Base-by-base conservation (phyloP, 352 stramenopile genomes). In the Pythium angustatum region DNA sequence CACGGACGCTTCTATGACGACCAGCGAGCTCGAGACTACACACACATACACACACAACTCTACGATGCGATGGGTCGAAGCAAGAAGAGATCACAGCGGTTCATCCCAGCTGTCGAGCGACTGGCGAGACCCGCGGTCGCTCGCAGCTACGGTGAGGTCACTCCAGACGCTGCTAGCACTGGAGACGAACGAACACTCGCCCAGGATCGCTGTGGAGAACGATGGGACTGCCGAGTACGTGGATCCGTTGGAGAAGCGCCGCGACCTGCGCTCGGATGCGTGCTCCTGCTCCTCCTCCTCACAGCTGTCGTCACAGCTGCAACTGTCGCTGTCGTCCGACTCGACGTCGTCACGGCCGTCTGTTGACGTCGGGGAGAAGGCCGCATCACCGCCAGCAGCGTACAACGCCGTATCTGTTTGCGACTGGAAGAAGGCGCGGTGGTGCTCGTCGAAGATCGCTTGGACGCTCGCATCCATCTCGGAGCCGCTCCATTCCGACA, bases 231-330 rank as follows among this genome's bases (percentile, higher is more conserved):
- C 45, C n/a, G 53, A 64, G 54, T 63, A 64, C 45, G 38, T 30
- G 5, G 62, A 69, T 21, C 53, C 62, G 30, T 60, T 60, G 19
- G 62, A 69, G 40, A 60, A 60, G 30, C 60, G 50, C 9, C 50
- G 49, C 10, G 30, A 31, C 26, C 26, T 44, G 21, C 34, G 51
- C 22, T 44, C 26, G 17, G 41, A 61, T 12, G 49, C 48, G 15
- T 22, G 40, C 2, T 62, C 40, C 19, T 47, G 45, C 8, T 58
- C 51, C 19, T 56, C 61, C 26, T 57, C 41, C 11, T 30, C 48
- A 24, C 40, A 31, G 30, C 10, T 49, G 5, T 56, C 50, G 11
- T 11, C 41, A 11, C 27, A 17, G 3, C 50, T n/a, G 19, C 15
- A n/a, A 17, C 38, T 44, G 38, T 57, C 31, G 24, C 21, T 38